phyloP scores from a whole-genome alignment of 83 land plant species.

The Picea abies region DNA sequence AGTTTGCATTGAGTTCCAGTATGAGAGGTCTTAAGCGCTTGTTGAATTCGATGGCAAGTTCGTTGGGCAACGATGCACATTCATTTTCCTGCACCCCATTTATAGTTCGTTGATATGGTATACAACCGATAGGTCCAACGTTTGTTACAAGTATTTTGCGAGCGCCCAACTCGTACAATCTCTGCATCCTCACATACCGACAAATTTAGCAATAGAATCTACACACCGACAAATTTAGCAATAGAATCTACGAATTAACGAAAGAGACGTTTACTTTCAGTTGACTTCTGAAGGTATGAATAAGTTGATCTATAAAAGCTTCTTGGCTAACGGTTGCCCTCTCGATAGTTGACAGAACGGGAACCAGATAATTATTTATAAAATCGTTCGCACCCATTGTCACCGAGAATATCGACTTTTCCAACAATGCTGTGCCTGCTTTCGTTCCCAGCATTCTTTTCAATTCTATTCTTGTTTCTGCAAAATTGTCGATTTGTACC shows the following conservation, averaged over 20 bases:
- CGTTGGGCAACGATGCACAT: conserved; percentile 47
- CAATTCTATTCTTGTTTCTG: conserved; percentile 53
- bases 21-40: conserved; percentile 36
- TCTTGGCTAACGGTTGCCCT: conserved; percentile 24
- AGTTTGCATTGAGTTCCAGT: conserved; percentile 34
- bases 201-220: background rate
- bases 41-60: conserved; percentile 51
- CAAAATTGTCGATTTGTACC: conserved; percentile 57
- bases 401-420: conserved; percentile 43
- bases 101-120: conserved; percentile 51
- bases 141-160: conserved; percentile 62
- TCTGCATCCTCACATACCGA: conserved; percentile 36
- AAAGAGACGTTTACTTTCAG: background rate
- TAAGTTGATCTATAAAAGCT: conserved; percentile 34
- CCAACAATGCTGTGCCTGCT: conserved; percentile 26
- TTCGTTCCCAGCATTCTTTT: conserved; percentile 31
- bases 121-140: conserved; percentile 79
- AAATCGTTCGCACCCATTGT: conserved; percentile 79
- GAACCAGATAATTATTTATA: conserved; percentile 70
- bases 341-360: background rate
- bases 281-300: conserved; percentile 38
- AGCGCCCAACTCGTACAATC: conserved; percentile 59
- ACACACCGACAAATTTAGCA: background rate
- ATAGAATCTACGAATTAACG: background rate
- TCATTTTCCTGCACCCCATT: conserved; percentile 20